A percentile compares a stretch with the other conserved stretches of the same genome.
phyloP scores from a whole-genome alignment of 352 stramenopile genomes.

The Lagenidium sp. region DNA sequence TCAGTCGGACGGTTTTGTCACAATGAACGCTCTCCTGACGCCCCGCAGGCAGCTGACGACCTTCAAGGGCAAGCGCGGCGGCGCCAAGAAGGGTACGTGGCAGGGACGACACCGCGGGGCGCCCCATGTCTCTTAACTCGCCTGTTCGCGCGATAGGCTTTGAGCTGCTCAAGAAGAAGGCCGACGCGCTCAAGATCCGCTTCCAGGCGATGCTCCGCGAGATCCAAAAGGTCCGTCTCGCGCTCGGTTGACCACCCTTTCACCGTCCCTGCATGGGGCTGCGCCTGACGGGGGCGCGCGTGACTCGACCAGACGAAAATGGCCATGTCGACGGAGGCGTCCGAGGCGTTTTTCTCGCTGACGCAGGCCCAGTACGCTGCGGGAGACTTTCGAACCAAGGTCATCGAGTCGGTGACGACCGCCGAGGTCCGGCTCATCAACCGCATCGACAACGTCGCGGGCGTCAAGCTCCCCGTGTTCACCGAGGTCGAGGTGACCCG shows the following conservation, averaged over 20 bases:
- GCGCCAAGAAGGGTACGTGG: constrained; percentile 75
- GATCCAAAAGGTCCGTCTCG: constrained; percentile 85
- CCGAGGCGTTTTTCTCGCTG: constrained; percentile 96
- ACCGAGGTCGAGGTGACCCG: constrained; percentile 92
- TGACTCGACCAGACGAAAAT: constrained; percentile 55
- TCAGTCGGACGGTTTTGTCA: no score
- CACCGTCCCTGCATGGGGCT: no score
- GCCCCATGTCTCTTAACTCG: no score
- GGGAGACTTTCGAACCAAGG: constrained; percentile 95
- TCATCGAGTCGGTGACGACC: constrained; percentile 94
- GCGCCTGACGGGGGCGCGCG: neutral
- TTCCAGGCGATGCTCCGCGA: constrained; percentile 84
- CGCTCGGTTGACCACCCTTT: no score
- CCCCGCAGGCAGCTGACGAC: constrained; percentile 68
- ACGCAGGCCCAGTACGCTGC: constrained; percentile 98
- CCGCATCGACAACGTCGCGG: constrained; percentile 98
- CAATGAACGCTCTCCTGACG: no score
- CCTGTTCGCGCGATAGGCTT: constrained; percentile 32
- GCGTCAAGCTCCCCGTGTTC: constrained; percentile 99
- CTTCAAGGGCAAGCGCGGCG: constrained; percentile 77
- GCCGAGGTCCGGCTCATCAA: constrained; percentile 94
- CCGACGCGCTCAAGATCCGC: constrained; percentile 97
- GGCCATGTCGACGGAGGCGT: constrained; percentile 84
- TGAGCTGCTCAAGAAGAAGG: constrained; percentile 95
- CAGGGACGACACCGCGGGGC: no score